These are phyloP conservation scores for Nicotiana benthamiana DNA, from an alignment of 257 asterid species.

Conservation along the genomic window DNA sequence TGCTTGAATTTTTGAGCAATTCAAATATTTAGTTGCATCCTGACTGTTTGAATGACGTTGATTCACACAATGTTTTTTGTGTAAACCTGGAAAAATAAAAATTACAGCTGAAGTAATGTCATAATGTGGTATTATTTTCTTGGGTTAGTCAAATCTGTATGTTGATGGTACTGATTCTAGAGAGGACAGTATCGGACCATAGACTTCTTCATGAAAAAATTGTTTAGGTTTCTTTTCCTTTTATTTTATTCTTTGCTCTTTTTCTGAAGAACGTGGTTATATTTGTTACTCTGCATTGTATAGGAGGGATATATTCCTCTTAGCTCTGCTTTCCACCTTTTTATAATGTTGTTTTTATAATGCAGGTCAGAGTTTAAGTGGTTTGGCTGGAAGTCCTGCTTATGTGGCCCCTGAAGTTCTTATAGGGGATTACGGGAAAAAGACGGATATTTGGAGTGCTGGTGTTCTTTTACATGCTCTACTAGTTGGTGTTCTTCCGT, in stretches of 20 bases:
- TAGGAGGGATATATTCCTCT: neutral
- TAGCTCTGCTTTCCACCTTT: neutral
- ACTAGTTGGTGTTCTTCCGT: constrained; percentile 36
- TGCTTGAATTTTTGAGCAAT: neutral
- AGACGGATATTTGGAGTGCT: constrained; percentile 45
- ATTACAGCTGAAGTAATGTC: neutral
- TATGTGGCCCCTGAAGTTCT: constrained; percentile 47
- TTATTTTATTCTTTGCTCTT: neutral
- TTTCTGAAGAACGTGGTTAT: neutral
- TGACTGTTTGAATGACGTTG: neutral
- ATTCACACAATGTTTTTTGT: neutral
- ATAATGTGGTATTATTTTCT: neutral
- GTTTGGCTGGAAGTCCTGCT: constrained; percentile 49
- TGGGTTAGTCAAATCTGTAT: neutral
- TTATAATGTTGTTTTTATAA: neutral
- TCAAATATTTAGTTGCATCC: neutral
- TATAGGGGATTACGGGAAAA: constrained; percentile 30
- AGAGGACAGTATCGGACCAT: neutral
- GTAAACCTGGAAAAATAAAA: neutral
- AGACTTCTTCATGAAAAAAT: neutral
- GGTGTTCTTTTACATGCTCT: constrained; percentile 44
- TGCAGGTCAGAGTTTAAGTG: constrained; percentile 36
- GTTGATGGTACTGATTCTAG: no score
- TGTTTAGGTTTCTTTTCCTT: neutral
- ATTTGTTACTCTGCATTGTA: neutral